Evolutionary conservation across 169 alveolate species (phyloP), one percentile per base, ranked within the genome.

Genomic region (Amoebophrya sp.): DNA sequence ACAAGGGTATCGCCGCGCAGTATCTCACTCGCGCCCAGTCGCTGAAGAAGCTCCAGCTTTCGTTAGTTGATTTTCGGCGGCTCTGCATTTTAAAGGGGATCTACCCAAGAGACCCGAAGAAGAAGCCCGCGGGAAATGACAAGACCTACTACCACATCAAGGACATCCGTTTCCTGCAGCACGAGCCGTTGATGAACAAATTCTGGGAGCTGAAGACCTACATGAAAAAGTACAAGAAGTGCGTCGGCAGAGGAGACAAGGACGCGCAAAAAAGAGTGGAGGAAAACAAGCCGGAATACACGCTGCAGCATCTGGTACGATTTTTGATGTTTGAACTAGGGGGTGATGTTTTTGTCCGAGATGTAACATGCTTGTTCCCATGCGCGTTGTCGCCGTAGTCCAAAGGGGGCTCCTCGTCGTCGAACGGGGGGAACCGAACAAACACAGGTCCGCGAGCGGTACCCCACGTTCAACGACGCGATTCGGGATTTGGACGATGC

Each of bases 381-480:
- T n/a, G n/a, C n/a, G n/a, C n/a, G n/a, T 98, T 98, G 92, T 98
- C 99, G 31, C 97, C 96, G 94, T 98, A 98, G 93, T 98, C 99
- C 41, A 98, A 94, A 16, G 99, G 99, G 23, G 99, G 99, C 91
- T 98, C 99, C 95, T 98, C 99, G 92, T 98, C 99, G 95, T 98
- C 99, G 92, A 98, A 98, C 41, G 99, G 99, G 4, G 99, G 99
- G 90, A 98, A 98, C 92, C 99, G 93, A n/a, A n/a, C n/a, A n/a
- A 26, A n/a, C 29, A 40, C 40, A 34, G 67, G 90, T 90, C 70
- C 39, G 45, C 15, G 93, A 91, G 41, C 92, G 99, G 92, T 98
- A 98, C 94, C 99, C 99, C 5, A 94, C 99, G 31, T 97, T 98
- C 91, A 95, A 94, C 31, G 99, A 98, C 94, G 99, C 99, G 1